A percentile compares a stretch with the other conserved stretches of the same genome.
phyloP scores from a whole-genome alignment of 2,329 filamentous ascomycete species.

The Fusarium sp. region DNA sequence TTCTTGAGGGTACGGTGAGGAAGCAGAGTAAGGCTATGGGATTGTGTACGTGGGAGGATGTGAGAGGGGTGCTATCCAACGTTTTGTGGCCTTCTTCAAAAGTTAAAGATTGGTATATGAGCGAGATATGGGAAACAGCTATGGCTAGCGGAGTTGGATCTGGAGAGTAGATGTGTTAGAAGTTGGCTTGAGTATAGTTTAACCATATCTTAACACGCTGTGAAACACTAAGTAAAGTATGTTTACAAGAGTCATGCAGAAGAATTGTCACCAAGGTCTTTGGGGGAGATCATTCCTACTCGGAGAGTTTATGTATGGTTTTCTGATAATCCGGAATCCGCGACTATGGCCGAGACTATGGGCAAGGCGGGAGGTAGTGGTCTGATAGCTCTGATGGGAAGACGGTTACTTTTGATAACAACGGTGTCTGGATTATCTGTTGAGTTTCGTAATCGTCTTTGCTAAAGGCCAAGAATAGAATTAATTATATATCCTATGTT shows the following conservation, averaged over 20 bases:
- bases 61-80: background rate
- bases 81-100: background rate
- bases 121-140: background rate
- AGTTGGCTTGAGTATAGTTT: too few relatives aligned
- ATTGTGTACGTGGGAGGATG: background rate
- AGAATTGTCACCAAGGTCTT: too few relatives aligned
- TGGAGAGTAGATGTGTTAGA: too few relatives aligned
- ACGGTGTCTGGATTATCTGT: background rate
- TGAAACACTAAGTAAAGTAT: too few relatives aligned
- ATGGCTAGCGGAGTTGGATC: background rate
- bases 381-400: accelerated
- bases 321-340: background rate
- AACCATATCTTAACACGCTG: too few relatives aligned
- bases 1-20: background rate
- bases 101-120: background rate
- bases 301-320: background rate
- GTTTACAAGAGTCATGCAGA: too few relatives aligned
- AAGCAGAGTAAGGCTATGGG: background rate
- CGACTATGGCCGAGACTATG: background rate
- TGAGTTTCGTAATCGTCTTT: background rate
- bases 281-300: too few relatives aligned
- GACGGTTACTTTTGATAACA: background rate
- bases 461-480: too few relatives aligned
- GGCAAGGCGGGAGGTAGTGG: background rate
- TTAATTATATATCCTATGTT: background rate